Conservation (phyloP, 768 basidiomycete genomes). For the Sarcodon sp. region DNA sequence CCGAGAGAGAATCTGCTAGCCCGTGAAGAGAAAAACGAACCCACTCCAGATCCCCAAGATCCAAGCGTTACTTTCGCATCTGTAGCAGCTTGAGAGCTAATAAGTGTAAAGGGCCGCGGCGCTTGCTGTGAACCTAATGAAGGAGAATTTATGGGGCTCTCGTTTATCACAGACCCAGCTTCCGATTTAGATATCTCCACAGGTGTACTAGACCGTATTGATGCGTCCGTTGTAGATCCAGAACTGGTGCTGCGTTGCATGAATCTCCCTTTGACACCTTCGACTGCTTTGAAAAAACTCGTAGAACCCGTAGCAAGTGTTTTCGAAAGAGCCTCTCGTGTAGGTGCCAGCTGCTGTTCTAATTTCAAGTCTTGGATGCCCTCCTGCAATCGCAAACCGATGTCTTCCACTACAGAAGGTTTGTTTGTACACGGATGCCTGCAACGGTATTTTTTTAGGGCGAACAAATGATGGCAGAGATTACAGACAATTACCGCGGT, state of each 20-base stretch:
- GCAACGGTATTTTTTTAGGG: not conserved
- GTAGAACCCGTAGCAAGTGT: conserved; percentile 66
- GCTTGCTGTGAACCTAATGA: conserved; percentile 3
- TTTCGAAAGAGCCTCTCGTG: conserved; percentile 76
- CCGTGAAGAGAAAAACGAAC: conserved; percentile 32
- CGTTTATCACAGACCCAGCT: conserved; percentile 1
- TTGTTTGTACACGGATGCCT: conserved; percentile 94
- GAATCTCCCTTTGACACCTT: conserved; percentile 77
- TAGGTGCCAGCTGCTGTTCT: conserved; percentile 88
- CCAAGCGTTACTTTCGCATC: conserved; percentile 21
- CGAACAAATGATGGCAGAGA: not conserved
- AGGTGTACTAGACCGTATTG: conserved; percentile 5
- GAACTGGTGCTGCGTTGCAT: conserved; percentile 20
- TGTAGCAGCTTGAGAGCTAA: conserved; percentile 5
- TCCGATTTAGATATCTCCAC: conserved; percentile 8
- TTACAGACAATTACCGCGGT: conserved; percentile 42
- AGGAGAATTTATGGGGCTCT: conserved; percentile 1
- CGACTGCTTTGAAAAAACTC: conserved; percentile 80
- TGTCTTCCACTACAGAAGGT: conserved; percentile 80
- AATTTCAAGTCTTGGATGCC: conserved; percentile 90
- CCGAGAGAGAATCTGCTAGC: conserved; percentile 22
- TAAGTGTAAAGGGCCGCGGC: conserved; percentile 10
- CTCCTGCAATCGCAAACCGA: conserved; percentile 84
- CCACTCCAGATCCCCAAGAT: conserved; percentile 31
- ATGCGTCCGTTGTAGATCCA: not conserved